Evolutionary conservation across 495 filamentous ascomycete species (phyloP), one percentile per base, ranked within the genome.

Genomic region (Pseudoneurospora amorphoporcata): DNA sequence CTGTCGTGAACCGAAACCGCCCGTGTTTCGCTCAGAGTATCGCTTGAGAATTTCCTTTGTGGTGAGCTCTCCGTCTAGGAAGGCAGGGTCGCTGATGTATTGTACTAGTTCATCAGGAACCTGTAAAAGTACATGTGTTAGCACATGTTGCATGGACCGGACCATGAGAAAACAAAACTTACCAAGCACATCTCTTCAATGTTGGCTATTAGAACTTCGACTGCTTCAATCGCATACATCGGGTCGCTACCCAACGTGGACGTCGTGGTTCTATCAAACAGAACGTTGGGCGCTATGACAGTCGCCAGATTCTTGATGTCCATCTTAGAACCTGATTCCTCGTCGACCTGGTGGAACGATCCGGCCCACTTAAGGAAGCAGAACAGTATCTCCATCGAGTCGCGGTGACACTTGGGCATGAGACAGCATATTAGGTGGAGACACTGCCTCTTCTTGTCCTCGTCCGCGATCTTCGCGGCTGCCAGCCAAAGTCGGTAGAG

Each of bases 101-200:
- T 91, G 90, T 77, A 94, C 89, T 40, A 99, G 81, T 77, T 98
- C 94, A 81, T 94, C 94, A 7, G 95, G 95, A 68, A 99, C 93
- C 95, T 98, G 76, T 69, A 42, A 68, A 8, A 8, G 53, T 4
- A 65, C 7, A 6, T 0, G 47, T 68, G 70, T 84, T 73, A 83
- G 77, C 68, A 40, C 43, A 9, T 39, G 32, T 45, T 42, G 3
- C 41, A 38, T 35, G 69, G 43, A 23, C 12, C 8, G 65, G 14
- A 2, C 69, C 4, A 58, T 5, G 42, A 47, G 12, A 70, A 35
- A 37, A 17, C 19, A 39, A 61, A 69, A 88, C 92, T 83, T 86
- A 97, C 95, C 87, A 97, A 90, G 80, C 93, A 97, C 92, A 99
- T 97, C 77, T 91, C 88, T 77, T 98, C 95, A 73, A 98, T 98